Evolutionary conservation across 1,284 basidiomycete genomes (phyloP).

Genomic region (Ceratobasidium sp.): DNA sequence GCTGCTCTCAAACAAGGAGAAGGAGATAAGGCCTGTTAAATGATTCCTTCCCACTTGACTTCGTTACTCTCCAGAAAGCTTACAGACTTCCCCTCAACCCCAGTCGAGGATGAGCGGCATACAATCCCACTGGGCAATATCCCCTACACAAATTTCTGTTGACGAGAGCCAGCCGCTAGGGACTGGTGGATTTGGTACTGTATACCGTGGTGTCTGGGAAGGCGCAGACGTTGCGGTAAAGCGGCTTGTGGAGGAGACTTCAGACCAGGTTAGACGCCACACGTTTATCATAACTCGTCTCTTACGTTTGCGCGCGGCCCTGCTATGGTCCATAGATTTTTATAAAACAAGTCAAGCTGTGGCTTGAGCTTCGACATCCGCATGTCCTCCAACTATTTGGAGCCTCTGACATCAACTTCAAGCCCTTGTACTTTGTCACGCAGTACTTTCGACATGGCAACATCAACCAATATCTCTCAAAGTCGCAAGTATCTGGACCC

Average conservation of each 20-base stretch:
- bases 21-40: too few relatives aligned
- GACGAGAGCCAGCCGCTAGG: constrained; percentile 17
- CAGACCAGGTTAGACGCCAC: constrained; percentile 18
- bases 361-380: constrained; percentile 32
- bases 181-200: constrained; percentile 23
- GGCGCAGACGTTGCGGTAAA: constrained; percentile 42
- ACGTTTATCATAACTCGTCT: not conserved
- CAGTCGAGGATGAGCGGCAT: not conserved
- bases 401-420: constrained; percentile 30
- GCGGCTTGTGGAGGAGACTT: constrained; percentile 32
- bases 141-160: constrained; percentile 27
- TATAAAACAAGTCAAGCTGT: constrained; percentile 33
- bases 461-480: constrained; percentile 63
- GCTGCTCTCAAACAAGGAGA: too few relatives aligned
- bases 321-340: constrained; percentile 19
- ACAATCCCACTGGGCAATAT: constrained; percentile 39
- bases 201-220: constrained; percentile 45
- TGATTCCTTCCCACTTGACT: too few relatives aligned
- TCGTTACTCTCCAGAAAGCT: not conserved
- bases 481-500: constrained; percentile 56
- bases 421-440: constrained; percentile 63
- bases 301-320: not conserved
- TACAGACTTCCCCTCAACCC: not conserved
- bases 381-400: constrained; percentile 45
- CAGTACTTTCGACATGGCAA: constrained; percentile 69